Evolutionary conservation across 2,329 filamentous ascomycete genomes (phyloP).

Genomic region (Colletotrichum orbiculare): DNA sequence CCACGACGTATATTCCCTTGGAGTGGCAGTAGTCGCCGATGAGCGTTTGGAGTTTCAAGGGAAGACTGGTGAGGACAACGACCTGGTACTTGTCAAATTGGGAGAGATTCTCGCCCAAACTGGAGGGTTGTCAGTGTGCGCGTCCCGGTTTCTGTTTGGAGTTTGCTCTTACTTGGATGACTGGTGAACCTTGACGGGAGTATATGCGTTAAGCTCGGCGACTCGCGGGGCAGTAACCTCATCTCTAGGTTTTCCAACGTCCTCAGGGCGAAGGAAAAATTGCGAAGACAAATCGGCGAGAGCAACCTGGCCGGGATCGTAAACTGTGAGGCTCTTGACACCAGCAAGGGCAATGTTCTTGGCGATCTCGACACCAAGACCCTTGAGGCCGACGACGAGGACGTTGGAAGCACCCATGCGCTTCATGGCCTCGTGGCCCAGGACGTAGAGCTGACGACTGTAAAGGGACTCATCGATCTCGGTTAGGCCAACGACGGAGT

Average conservation of each 20-base stretch:
- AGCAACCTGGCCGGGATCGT: conserved; percentile 85
- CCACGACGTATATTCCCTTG: conserved; percentile 91
- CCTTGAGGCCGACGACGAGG: conserved; percentile 90
- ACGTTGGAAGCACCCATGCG: conserved; percentile 98
- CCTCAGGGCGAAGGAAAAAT: conserved; percentile 90
- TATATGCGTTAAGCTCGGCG: conserved; percentile 96
- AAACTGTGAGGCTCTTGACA: conserved; percentile 95
- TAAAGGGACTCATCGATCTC: conserved; percentile 81
- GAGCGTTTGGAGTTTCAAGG: conserved; percentile 81
- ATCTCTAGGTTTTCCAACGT: conserved; percentile 93
- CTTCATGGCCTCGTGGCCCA: conserved; percentile 91
- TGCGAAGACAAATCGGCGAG: conserved; percentile 94
- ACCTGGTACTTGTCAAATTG: conserved; percentile 93
- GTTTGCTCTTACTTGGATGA: conserved; percentile 59
- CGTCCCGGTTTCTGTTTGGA: background rate
- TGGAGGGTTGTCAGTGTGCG: conserved; percentile 47
- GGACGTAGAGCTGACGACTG: conserved; percentile 78
- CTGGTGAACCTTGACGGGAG: conserved; percentile 83
- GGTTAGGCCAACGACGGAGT: conserved; percentile 63
- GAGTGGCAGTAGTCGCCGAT: conserved; percentile 95
- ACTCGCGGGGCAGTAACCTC: conserved; percentile 88
- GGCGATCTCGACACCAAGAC: conserved; percentile 95
- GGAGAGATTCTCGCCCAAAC: conserved; percentile 79
- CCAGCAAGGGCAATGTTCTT: conserved; percentile 99
- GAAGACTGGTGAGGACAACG: conserved; percentile 87